These are phyloP conservation scores for Thelonectria olida DNA, from an alignment of 2,329 filamentous ascomycete species.

Conservation along the genomic window DNA sequence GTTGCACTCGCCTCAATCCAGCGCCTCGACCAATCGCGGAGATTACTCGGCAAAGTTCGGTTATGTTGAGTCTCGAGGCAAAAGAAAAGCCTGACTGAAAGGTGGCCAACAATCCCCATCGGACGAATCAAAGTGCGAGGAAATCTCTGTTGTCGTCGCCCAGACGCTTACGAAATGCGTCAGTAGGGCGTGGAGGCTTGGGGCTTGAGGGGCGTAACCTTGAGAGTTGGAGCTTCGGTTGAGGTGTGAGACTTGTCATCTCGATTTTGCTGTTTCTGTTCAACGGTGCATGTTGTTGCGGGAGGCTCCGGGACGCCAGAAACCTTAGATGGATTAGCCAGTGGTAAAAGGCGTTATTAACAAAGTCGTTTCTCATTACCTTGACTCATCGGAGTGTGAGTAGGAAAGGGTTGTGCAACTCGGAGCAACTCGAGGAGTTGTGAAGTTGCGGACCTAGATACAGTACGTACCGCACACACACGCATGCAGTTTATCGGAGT, in stretches of 20 bases:
- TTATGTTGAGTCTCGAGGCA: slow-evolving; percentile 19
- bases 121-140: slow-evolving; percentile 31
- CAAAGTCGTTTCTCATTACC: neutral
- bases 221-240: slow-evolving; percentile 16
- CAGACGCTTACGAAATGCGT: slow-evolving; percentile 26
- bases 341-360: neutral
- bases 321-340: slow-evolving; percentile 2
- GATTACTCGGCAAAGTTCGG: slow-evolving; percentile 40
- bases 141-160: slow-evolving; percentile 36
- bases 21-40: slow-evolving; percentile 29
- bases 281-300: slow-evolving; percentile 22
- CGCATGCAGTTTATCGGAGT: neutral
- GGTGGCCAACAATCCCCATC: slow-evolving; percentile 17
- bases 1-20: neutral
- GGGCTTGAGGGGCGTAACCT: slow-evolving; percentile 11
- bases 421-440: neutral
- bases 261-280: slow-evolving; percentile 10
- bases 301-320: slow-evolving; percentile 21
- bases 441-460: neutral
- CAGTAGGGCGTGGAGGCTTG: neutral
- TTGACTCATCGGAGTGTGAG: neutral
- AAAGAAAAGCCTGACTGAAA: slow-evolving; percentile 19
- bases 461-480: neutral
- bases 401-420: neutral
- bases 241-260: slow-evolving; percentile 19